These are phyloP conservation scores for Hypholoma fasciculare DNA, from an alignment of 768 basidiomycete genomes.

Conservation along the genomic window DNA sequence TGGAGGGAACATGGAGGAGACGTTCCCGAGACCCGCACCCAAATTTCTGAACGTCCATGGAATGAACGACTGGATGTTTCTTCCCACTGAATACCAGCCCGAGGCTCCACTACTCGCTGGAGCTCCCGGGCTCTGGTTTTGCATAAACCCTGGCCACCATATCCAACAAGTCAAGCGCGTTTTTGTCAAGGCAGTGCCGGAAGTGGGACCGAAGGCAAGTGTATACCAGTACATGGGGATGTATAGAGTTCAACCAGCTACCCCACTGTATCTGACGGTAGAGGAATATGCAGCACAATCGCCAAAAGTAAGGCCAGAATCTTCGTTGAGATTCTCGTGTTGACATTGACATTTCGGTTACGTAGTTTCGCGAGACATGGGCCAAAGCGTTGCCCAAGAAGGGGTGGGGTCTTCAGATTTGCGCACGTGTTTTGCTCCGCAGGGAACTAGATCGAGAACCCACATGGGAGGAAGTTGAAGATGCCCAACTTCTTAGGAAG, in stretches of 20 bases:
- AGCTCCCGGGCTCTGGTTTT: conserved; percentile 32
- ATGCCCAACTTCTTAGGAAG: neutral
- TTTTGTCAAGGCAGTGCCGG: conserved; percentile 9
- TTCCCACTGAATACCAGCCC: conserved; percentile 30
- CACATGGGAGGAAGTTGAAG: conserved; percentile 22
- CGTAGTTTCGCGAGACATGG: conserved; percentile 29
- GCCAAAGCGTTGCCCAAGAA: conserved; percentile 21
- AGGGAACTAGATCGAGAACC: conserved; percentile 21
- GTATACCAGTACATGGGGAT: conserved; percentile 31
- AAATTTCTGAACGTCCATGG: conserved; percentile 24
- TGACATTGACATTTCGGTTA: neutral
- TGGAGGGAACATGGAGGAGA: conserved; percentile 33
- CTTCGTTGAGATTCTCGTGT: neutral
- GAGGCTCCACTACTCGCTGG: conserved; percentile 36
- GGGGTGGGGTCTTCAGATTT: conserved; percentile 25
- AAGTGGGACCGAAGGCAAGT: neutral
- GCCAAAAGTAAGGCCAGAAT: neutral
- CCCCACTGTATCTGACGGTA: conserved; percentile 17
- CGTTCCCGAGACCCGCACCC: conserved; percentile 22
- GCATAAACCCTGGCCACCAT: neutral
- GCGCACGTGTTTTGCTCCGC: conserved; percentile 28
- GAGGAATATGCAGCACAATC: conserved; percentile 27
- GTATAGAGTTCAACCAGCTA: conserved; percentile 16
- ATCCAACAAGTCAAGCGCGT: conserved; percentile 4
- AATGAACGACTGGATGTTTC: conserved; percentile 32